Conservation (phyloP, 78 protist genomes). For the Bodo saltans region DNA sequence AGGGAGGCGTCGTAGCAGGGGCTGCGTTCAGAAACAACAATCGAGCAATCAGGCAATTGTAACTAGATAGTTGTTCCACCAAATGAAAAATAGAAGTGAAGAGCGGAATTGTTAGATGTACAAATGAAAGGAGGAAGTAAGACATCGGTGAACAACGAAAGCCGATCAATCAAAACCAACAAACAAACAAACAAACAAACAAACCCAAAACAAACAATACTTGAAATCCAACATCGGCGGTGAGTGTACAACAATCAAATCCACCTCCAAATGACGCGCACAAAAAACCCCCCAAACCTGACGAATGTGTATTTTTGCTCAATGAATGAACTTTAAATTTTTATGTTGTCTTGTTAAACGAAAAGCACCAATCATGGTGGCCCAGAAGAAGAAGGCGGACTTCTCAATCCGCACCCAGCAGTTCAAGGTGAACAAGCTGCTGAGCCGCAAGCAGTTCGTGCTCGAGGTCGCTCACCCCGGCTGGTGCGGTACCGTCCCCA, state of each 20-base stretch:
- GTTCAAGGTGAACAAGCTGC: conserved; percentile 94
- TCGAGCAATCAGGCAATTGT: neutral
- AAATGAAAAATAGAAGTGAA: neutral
- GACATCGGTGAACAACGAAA: too few relatives aligned
- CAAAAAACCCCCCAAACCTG: too few relatives aligned
- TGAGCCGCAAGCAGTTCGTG: conserved; percentile 94
- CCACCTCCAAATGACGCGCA: too few relatives aligned
- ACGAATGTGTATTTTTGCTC: too few relatives aligned
- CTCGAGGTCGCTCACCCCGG: conserved; percentile 11
- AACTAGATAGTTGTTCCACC: neutral
- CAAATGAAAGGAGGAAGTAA: too few relatives aligned
- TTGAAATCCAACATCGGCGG: too few relatives aligned
- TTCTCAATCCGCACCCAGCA: conserved; percentile 87
- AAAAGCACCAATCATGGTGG: neutral
- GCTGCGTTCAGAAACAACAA: neutral
- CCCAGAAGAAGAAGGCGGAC: neutral
- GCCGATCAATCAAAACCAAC: too few relatives aligned
- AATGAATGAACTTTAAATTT: neutral
- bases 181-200: too few relatives aligned
- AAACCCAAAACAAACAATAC: neutral
- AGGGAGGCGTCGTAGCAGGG: neutral
- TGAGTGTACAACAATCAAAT: too few relatives aligned
- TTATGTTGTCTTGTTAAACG: neutral
- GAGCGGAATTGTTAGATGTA: too few relatives aligned
- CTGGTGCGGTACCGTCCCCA: conserved; percentile 61